Conservation (phyloP, 306 rosid species). For the Benincasa hispida region DNA sequence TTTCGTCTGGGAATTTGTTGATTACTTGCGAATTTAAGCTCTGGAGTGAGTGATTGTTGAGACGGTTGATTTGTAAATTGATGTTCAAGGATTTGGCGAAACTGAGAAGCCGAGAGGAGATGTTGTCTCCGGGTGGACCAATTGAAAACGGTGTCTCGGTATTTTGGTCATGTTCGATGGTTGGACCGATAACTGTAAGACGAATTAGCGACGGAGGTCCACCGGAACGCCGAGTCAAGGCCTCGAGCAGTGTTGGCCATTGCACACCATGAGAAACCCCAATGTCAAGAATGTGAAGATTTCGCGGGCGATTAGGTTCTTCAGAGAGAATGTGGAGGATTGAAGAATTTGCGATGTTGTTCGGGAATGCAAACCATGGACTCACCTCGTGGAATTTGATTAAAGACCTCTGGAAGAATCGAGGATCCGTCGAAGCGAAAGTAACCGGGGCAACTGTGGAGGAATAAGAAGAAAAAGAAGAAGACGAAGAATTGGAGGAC, state of each 20-base stretch:
- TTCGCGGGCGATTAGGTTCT: constrained; percentile 19
- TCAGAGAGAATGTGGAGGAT: constrained; percentile 65
- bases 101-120: constrained; percentile 45
- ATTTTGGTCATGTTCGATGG: constrained; percentile 28
- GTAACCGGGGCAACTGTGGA: constrained; percentile 24
- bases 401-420: constrained; percentile 53
- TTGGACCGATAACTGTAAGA: constrained; percentile 52
- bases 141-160: constrained; percentile 44
- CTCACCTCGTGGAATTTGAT: constrained; percentile 80
- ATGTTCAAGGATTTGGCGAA: constrained; percentile 57
- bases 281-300: constrained; percentile 75
- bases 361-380: constrained; percentile 89
- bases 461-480: constrained; percentile 7
- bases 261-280: constrained; percentile 91
- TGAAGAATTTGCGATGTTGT: constrained; percentile 65
- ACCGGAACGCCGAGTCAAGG: constrained; percentile 59
- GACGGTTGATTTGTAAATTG: constrained; percentile 52
- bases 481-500: constrained; percentile 28
- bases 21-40: constrained; percentile 30
- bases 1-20: constrained; percentile 34
- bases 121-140: constrained; percentile 73
- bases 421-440: constrained; percentile 52
- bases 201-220: constrained; percentile 81
- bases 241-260: constrained; percentile 88
- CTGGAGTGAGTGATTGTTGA: constrained; percentile 41